Evolutionary conservation across 192 early-diverging fungal genomes (phyloP), one percentile per base, ranked within the genome.

Genomic region (Coemansia erecta): DNA sequence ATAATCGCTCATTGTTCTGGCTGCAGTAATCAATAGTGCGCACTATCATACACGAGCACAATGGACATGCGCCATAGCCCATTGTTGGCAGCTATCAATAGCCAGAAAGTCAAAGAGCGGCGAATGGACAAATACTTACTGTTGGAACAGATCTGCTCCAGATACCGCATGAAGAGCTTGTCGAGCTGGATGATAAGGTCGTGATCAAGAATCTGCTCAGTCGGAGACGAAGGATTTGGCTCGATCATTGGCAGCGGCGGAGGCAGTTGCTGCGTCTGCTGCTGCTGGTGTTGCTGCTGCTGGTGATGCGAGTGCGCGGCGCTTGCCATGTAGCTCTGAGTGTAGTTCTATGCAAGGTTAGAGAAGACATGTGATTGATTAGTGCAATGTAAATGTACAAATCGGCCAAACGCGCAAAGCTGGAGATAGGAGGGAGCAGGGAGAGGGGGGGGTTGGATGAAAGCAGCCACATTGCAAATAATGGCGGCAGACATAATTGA

Each of bases 131-230:
- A 18, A 23, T 18, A 73, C 63, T 82, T 86, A 84, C 83, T 73
- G 64, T 89, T 78, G 2, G 87, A 89, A 52, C 87, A 89, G 19
- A 89, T 80, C 21, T 81, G 70, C 62, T 86, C 82, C 18, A 89
- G 79, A 40, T 87, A 89, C 35, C 73, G 84, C 68, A 86, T 81
- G 56, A 89, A 89, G 3, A 89, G 73, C 50, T 83, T 85, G 70
- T 87, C 85, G 35, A 89, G 66, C 44, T 70, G 70, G 23, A 55
- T 52, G 48, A 79, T 63, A 33, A 79, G 53, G 21, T 79, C 70
- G 17, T 66, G 56, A 40, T 83, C 67, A 11, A 87, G 73, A 9
- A 64, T 70, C 58, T 67, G 79, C 52, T 68, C 66, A 14, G 72
- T 46, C 8, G 77, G 68, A 52, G 72, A 73, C 24, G 72, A 62